Base-by-base conservation (phyloP, 2,329 filamentous ascomycete species). In the Botrytis fragariae region DNA sequence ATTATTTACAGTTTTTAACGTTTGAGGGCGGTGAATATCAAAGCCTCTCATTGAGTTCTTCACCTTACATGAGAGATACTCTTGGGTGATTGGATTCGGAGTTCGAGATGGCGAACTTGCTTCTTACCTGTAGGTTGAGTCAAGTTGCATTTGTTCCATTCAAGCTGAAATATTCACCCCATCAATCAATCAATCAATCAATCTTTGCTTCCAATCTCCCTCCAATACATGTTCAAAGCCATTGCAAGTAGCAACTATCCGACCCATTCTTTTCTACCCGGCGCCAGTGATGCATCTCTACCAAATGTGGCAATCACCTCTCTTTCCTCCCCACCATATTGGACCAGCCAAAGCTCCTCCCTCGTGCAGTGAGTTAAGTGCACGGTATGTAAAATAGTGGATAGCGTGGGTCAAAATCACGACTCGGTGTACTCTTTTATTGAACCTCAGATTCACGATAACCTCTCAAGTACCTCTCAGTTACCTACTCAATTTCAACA, bases 261-360 rank as follows among this genome's bases (percentile, higher is more conserved):
- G 37, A 32, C 25, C 51, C 37, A 54, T 29, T 44, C 20, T 32
- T 63, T 63, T 37, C 59, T 71, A 64, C 59, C 57, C 39, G 44
- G n/a, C 44, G 35, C 59, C 37, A 62, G 25, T 29, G 7, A 65
- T 71, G 32, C 32, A 71, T 71, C 32, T 37, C 10, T 25, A 51
- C 60, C 69, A 64, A 51, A 42, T 51, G 32, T 64, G 59, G 69
- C 59, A 71, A 71, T 71, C 42, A 71, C 59, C 69, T 71, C 69
- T 71, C 32, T 51, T 32, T 32, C n/a, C 35, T 29, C 42, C 59
- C 59, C 69, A 51, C 69, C 22, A 51, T 12, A 25, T n/a, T 39
- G 22, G 37, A 16, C 65, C 35, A 29, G 59, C 60, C 32, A 71
- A 29, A 51, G 57, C 39, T 51, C 69, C 57, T 71, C 69, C n/a